Evolutionary conservation across 2,329 filamentous ascomycete genomes (phyloP), one percentile per base, ranked within the genome.

Genomic region (Emergomyces orientalis): DNA sequence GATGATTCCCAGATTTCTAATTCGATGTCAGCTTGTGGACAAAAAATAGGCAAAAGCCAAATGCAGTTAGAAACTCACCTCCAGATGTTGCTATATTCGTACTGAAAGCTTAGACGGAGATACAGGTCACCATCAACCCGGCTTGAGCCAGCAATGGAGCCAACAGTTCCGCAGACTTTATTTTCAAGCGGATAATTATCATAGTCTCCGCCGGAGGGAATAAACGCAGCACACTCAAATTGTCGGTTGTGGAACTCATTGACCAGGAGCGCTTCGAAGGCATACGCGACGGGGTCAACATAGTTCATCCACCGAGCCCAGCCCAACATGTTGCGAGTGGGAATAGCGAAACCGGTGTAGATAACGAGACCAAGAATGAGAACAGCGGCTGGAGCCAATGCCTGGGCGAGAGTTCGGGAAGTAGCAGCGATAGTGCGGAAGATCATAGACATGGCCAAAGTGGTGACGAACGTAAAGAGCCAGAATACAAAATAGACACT

Each of bases 261-360:
- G 66, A 89, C 83, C 82, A 92, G 87, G 32, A 94, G 80, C 0
- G 86, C 79, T 73, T 95, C 91, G 70, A 95, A 96, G 0, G 85
- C 85, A 67, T 94, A 96, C 0, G 84, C 85, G 14, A 95, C 82
- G 1, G 89, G 90, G 65, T 94, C 86, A 47, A 93, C 78, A 72
- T 90, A 93, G 72, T 88, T 88, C 65, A 95, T 84, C 91, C 91
- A 96, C 63, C 86, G 82, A 68, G 87, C 88, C 90, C 90, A 96
- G 75, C 75, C 91, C 89, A 9, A 91, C 91, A 54, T 88, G 88
- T 93, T 69, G 7, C 67, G 68, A 0, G 71, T 73, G 0, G 77
- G 77, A 13, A 79, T 75, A 1, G 73, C 73, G 65, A 80, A 80
- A 2, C 78, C 78, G 37, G 85, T 73, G 52, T 75, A 84, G n/a